phyloP scores from a whole-genome alignment of 805 yeast species.

The Millerozyma miso region DNA sequence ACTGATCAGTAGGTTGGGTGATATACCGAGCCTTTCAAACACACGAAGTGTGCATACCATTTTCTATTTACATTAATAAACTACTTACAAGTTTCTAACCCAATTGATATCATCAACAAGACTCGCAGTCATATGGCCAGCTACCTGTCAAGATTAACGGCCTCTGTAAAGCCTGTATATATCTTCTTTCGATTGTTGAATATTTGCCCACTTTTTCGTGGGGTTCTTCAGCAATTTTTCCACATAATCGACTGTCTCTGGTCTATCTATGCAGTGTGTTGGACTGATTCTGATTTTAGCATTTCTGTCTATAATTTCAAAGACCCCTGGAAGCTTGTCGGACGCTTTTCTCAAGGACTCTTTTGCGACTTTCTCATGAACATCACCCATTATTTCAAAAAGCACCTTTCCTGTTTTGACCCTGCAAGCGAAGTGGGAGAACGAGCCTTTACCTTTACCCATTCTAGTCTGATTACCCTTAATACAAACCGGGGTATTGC shows the following conservation, averaged over 20 bases:
- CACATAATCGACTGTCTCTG: constrained; percentile 48
- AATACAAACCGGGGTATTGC: constrained; percentile 86
- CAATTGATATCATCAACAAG: not conserved
- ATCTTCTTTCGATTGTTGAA: constrained; percentile 46
- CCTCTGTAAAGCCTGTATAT: constrained; percentile 59
- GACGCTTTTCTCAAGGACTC: constrained; percentile 90
- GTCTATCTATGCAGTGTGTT: constrained; percentile 46
- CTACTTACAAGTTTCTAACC: not conserved
- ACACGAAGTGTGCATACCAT: not conserved
- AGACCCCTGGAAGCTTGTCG: constrained; percentile 86
- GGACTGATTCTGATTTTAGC: constrained; percentile 72
- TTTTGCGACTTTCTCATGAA: constrained; percentile 86
- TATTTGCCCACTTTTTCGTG: constrained; percentile 56
- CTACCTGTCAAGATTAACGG: constrained; percentile 34
- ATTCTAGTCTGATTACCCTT: constrained; percentile 99
- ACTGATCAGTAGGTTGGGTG: too few relatives aligned
- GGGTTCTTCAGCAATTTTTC: constrained; percentile 57
- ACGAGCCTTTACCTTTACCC: constrained; percentile 99
- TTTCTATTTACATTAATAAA: not conserved
- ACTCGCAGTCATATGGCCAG: not conserved
- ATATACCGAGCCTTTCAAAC: not conserved
- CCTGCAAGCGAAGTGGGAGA: constrained; percentile 95
- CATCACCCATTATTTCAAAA: constrained; percentile 75
- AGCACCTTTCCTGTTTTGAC: constrained; percentile 93
- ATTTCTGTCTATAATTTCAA: constrained; percentile 70